Percentiles rank a stretch among this genome's conserved stretches.
Conservation (phyloP, 345 rosid genomes). For the Corymbia maculata region DNA sequence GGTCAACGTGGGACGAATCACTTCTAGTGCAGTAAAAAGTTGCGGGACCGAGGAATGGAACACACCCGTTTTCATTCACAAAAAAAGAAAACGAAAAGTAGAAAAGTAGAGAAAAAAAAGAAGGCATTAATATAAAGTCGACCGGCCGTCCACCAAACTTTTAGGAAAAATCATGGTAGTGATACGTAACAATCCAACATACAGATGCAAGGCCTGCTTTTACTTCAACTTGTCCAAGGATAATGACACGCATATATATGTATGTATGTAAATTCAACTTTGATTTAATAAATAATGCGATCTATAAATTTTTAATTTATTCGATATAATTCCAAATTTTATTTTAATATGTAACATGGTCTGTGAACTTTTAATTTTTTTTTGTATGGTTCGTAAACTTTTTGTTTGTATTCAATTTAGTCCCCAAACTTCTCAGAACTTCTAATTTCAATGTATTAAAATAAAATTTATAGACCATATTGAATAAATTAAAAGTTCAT, state of each 20-base stretch:
- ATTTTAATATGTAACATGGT: too few relatives aligned
- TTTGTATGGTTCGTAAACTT: rapidly evolving
- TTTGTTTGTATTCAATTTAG: too few relatives aligned
- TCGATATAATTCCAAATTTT: not conserved
- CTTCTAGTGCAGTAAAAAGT: not conserved
- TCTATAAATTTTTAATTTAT: too few relatives aligned
- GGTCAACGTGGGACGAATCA: not conserved
- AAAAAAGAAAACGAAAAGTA: not conserved
- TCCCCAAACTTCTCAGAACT: too few relatives aligned
- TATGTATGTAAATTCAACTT: too few relatives aligned
- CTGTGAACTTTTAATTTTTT: not conserved
- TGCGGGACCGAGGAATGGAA: not conserved
- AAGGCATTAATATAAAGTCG: not conserved
- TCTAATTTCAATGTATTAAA: too few relatives aligned
- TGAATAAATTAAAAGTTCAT: not conserved
- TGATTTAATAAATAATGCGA: too few relatives aligned
- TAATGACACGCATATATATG: too few relatives aligned
- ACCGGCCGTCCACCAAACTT: not conserved
- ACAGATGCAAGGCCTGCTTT: not conserved
- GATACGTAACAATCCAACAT: not conserved
- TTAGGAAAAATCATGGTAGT: not conserved
- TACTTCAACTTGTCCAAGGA: not conserved
- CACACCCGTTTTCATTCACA: not conserved
- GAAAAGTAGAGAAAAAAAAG: not conserved
- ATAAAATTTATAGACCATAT: too few relatives aligned